A percentile compares a stretch with the other conserved stretches of the same genome.
Evolutionary conservation across 2,329 filamentous ascomycete species (phyloP).

Genomic region (Endocalyx cinctus): DNA sequence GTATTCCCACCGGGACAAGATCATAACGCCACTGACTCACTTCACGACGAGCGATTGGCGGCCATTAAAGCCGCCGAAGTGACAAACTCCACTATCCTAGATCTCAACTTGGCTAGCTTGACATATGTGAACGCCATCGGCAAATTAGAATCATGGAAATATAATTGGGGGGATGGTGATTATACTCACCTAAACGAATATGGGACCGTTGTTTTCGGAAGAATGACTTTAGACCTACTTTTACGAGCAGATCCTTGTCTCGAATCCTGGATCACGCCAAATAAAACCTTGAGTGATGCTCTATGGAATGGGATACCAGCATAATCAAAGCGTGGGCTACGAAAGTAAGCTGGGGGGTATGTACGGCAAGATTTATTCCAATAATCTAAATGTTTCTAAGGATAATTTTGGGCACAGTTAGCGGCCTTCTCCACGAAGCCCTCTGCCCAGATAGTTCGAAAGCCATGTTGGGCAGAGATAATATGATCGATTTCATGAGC

Average conservation of each 20-base stretch:
- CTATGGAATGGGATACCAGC: constrained; percentile 27
- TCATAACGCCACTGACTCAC: constrained; percentile 40
- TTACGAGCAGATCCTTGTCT: constrained; percentile 23
- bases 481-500: no score
- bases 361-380: no score
- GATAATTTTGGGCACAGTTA: no score
- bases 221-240: constrained; percentile 51
- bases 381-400: no score
- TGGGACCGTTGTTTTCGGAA: constrained; percentile 52
- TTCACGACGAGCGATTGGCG: constrained; percentile 39
- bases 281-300: constrained; percentile 28
- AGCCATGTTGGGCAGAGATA: no score
- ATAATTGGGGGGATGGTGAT: constrained; percentile 43
- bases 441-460: no score
- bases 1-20: constrained; percentile 26
- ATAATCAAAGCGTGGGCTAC: no score
- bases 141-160: constrained; percentile 36
- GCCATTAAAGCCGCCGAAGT: constrained; percentile 42
- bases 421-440: no score
- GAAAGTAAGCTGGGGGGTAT: no score
- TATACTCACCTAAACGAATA: constrained; percentile 52
- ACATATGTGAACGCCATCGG: constrained; percentile 51
- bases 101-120: constrained; percentile 47
- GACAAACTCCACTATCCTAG: constrained; percentile 34
- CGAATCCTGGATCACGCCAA: constrained; percentile 19